Percentiles rank a stretch among this genome's conserved stretches.
Evolutionary conservation across 495 filamentous ascomycete genomes (phyloP).

Genomic region (Tetracladium setigerum): DNA sequence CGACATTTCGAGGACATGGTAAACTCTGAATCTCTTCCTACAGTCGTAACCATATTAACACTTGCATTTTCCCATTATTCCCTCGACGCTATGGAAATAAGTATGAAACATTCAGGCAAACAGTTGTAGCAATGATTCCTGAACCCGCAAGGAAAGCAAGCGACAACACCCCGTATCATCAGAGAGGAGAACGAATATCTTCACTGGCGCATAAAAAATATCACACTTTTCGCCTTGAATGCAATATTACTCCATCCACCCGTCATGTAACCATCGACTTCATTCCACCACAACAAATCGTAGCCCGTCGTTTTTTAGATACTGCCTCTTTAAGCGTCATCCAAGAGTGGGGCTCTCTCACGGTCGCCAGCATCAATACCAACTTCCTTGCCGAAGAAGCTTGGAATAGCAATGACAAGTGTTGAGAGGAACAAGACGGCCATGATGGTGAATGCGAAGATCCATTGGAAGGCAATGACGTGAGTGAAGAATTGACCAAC

Average conservation of each 20-base stretch:
- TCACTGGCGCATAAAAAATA: neutral
- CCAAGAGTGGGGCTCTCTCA: slow-evolving; percentile 45
- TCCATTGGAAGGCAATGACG: slow-evolving; percentile 76
- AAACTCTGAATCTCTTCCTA: too few relatives aligned
- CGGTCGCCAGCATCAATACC: slow-evolving; percentile 25
- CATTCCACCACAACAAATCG: too few relatives aligned
- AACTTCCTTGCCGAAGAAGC: slow-evolving; percentile 45
- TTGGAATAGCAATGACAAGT: slow-evolving; percentile 54
- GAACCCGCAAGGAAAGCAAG: neutral
- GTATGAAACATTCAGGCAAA: too few relatives aligned
- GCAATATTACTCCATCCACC: neutral
- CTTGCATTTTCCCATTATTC: too few relatives aligned
- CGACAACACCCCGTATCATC: slow-evolving; percentile 4
- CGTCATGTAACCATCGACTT: too few relatives aligned
- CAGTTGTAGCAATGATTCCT: too few relatives aligned
- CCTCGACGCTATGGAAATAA: too few relatives aligned
- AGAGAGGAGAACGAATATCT: neutral
- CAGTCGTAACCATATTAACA: too few relatives aligned
- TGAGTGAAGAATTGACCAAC: slow-evolving; percentile 66
- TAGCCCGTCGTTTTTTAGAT: too few relatives aligned
- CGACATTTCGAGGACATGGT: too few relatives aligned
- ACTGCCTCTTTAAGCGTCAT: slow-evolving; percentile 8
- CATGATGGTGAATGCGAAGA: slow-evolving; percentile 83
- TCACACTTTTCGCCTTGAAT: slow-evolving; percentile 8
- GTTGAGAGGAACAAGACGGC: slow-evolving; percentile 60